Evolutionary conservation across 805 yeast species (phyloP).

Genomic region (Saturnispora besseyi): DNA sequence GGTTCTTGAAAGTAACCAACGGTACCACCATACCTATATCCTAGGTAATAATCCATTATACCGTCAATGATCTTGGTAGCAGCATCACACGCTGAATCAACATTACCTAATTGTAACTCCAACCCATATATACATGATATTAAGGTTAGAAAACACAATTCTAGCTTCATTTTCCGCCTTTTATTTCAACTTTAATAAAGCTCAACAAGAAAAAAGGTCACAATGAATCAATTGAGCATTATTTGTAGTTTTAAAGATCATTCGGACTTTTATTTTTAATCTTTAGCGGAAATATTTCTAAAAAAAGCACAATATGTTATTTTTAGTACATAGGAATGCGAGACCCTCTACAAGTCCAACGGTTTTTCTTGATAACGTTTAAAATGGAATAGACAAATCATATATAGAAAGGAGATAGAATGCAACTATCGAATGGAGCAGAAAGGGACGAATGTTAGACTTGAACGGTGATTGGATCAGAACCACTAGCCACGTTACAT

Average conservation of each 20-base stretch:
- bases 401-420: too few relatives aligned
- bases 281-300: not conserved
- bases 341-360: too few relatives aligned
- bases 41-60: constrained; percentile 71
- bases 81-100: constrained; percentile 32
- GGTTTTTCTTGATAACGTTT: too few relatives aligned
- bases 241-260: not conserved
- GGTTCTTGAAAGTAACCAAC: constrained; percentile 65
- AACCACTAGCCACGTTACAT: constrained; percentile 81
- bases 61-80: constrained; percentile 60
- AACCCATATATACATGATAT: constrained; percentile 6
- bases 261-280: not conserved
- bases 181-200: too few relatives aligned
- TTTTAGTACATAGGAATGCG: not conserved
- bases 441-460: constrained; percentile 36
- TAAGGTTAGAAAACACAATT: not conserved
- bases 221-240: too few relatives aligned
- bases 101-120: constrained; percentile 12
- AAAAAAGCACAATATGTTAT: not conserved
- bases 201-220: too few relatives aligned
- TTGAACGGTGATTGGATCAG: constrained; percentile 41
- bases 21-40: constrained; percentile 51
- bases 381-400: too few relatives aligned
- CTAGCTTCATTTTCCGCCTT: not conserved
- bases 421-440: not conserved